Evolutionary conservation across 2,329 filamentous ascomycete species (phyloP), one percentile per base, ranked within the genome.

Genomic region (Xylariaceae sp.): DNA sequence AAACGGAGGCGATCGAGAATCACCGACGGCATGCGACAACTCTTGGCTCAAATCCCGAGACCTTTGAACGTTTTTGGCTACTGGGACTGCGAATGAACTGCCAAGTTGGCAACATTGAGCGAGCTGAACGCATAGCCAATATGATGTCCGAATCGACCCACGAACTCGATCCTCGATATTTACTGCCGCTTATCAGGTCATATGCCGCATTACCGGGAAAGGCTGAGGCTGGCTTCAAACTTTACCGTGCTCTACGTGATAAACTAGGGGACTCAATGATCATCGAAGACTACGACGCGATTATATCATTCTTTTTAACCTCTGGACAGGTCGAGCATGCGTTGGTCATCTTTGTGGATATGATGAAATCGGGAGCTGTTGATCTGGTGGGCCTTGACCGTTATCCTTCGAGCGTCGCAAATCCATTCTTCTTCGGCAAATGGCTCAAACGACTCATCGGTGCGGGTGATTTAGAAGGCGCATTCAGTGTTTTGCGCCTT

Each of bases 361-460:
- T 96, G 91, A 92, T 96, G 85, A 83, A 85, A 59, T 82, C 83
- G 3, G 81, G 82, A 4, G 71, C 77, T 50, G 72, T 84, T 56
- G 77, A 83, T 58, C 68, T 83, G 53, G 75, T 75, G 55, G 76
- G 75, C 59, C 70, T 66, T 53, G 66, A 69, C 6, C 71, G 68
- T 54, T 73, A 84, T 58, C 82, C 82, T 1, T 75, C 76, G 0
- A 73, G 77, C 7, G 73, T 85, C 45, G 78, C 76, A 53, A 94
- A 95, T 72, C 86, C 88, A 63, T 93, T 91, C 73, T 90, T 96
- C 73, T 88, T 92, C 65, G 89, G 88, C 39, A 92, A 90, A 67
- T 96, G 92, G 92, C 81, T 96, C 69, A 93, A 93, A 73, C 85
- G 88, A 53, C 82, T 95, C 7, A 88, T 95, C 58, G 87, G 87